Conservation (phyloP, 2,329 filamentous ascomycete genomes). For the Cadophora gregata region DNA sequence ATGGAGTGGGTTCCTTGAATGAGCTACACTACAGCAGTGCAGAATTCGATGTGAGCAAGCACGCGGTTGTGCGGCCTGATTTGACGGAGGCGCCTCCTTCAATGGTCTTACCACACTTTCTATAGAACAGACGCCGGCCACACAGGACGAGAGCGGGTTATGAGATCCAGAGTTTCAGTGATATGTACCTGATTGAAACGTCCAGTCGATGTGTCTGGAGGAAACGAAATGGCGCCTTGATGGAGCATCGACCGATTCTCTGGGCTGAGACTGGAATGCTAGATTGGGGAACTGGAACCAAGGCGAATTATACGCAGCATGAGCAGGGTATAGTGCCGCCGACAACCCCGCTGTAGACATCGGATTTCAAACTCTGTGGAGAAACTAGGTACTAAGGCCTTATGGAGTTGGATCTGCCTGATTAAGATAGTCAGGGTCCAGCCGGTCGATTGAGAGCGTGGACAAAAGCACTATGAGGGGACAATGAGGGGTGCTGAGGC, state of each 20-base stretch:
- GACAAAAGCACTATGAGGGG: neutral
- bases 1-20: conserved; percentile 1
- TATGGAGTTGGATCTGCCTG: neutral
- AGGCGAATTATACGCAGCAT: conserved; percentile 4
- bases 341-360: neutral
- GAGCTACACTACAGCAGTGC: conserved; percentile 3
- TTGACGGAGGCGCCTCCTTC: conserved; percentile 32
- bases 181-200: neutral
- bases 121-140: neutral
- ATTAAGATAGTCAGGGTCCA: neutral
- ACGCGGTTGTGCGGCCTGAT: conserved; percentile 20
- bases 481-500: neutral
- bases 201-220: neutral
- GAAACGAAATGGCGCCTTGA: neutral
- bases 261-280: neutral
- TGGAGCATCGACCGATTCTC: neutral
- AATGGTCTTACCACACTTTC: neutral
- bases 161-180: neutral
- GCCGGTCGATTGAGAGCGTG: neutral
- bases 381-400: neutral
- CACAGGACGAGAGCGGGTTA: neutral
- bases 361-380: neutral
- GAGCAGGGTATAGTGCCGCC: neutral
- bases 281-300: neutral
- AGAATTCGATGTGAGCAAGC: conserved; percentile 4